These are phyloP conservation scores for Ilyonectria destructans DNA, from an alignment of 2,329 filamentous ascomycete genomes.

Conservation along the genomic window DNA sequence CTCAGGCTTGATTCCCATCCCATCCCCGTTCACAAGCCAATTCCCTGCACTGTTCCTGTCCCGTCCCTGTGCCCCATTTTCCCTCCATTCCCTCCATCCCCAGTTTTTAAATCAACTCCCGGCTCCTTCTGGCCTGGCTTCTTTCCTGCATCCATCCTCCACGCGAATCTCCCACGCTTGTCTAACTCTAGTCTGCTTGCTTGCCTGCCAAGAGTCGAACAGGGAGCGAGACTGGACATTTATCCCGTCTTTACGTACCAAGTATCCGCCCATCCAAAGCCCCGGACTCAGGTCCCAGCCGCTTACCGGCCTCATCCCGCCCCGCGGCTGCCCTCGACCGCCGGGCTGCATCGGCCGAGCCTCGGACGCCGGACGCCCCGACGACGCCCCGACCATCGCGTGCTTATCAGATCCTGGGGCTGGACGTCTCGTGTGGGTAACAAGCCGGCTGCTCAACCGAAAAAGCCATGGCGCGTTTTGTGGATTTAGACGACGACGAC, in stretches of 20 bases:
- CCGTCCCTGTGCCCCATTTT: conserved; percentile 3
- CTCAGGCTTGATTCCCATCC: conserved; percentile 21
- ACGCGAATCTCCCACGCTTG: background rate
- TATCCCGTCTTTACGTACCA: conserved; percentile 15
- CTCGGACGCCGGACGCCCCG: conserved; percentile 36
- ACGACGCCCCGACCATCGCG: conserved; percentile 29
- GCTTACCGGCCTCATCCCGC: conserved; percentile 41
- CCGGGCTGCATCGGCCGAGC: conserved; percentile 45
- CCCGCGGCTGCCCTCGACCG: conserved; percentile 37
- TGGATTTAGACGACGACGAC: conserved; percentile 50
- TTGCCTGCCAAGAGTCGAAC: conserved; percentile 1
- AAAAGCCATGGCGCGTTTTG: conserved; percentile 50
- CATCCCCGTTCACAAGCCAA: conserved; percentile 4
- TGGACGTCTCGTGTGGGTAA: conserved; percentile 12
- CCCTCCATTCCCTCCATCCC: background rate
- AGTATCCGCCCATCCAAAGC: background rate
- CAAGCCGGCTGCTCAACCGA: conserved; percentile 17
- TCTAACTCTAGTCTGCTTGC: background rate
- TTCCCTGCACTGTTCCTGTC: background rate
- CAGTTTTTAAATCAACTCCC: conserved; percentile 8
- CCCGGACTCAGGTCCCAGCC: conserved; percentile 14
- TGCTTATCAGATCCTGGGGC: conserved; percentile 52
- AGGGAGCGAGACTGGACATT: conserved; percentile 7
- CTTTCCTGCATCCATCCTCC: conserved; percentile 4
- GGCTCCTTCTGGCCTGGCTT: conserved; percentile 9